Conservation (phyloP, 2,329 filamentous ascomycete species). For the Botrytis fabae region DNA sequence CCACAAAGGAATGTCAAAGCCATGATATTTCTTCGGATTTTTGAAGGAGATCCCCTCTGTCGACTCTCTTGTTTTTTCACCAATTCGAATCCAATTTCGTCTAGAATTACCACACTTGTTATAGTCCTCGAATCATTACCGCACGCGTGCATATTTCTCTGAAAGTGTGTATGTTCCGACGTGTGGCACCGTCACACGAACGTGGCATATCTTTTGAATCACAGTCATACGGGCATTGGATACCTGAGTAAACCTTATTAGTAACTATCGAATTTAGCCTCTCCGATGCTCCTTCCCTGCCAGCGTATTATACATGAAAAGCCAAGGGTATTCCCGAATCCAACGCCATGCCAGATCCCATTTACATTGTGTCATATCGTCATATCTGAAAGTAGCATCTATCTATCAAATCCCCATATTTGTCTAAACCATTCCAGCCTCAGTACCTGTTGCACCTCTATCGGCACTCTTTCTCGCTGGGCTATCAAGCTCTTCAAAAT, state of each 20-base stretch:
- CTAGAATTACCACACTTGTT: background rate
- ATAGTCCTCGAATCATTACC: background rate
- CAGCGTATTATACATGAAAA: slow-evolving; percentile 14
- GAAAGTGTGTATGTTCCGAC: background rate
- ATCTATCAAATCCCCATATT: background rate
- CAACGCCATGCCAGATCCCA: slow-evolving; percentile 19
- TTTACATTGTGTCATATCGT: slow-evolving; percentile 16
- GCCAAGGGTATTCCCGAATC: slow-evolving; percentile 24
- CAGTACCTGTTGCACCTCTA: slow-evolving; percentile 32
- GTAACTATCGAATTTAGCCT: background rate
- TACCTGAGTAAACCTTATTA: background rate
- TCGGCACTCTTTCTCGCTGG: slow-evolving; percentile 42
- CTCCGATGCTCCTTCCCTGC: background rate
- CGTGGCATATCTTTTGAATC: background rate
- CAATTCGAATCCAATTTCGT: background rate
- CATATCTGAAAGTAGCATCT: background rate
- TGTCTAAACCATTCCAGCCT: slow-evolving; percentile 6
- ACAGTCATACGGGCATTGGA: background rate
- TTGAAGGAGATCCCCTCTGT: too few relatives aligned
- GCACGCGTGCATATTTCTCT: background rate
- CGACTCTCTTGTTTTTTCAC: background rate
- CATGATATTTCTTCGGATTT: background rate
- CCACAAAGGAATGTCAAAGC: background rate
- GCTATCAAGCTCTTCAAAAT: slow-evolving; percentile 70
- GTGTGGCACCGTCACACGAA: background rate